Conservation (phyloP, 139 green algal species). For the Closterium sp. region DNA sequence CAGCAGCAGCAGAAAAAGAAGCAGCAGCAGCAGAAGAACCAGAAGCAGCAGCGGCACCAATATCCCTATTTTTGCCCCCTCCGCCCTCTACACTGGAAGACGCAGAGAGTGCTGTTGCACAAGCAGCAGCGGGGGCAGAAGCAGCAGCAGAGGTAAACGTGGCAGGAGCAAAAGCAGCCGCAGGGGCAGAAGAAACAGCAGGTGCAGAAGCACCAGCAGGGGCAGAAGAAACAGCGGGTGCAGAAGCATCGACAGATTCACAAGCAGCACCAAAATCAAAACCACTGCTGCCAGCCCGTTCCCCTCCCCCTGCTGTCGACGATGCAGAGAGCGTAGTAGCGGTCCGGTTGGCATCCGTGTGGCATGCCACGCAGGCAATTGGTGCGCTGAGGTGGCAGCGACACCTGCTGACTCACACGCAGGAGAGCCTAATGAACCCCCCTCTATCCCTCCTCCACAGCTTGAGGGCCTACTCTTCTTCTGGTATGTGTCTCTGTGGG, state of each 20-base stretch:
- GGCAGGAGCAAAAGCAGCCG: no score
- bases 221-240: not conserved
- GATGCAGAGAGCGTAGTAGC: not conserved
- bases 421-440: not conserved
- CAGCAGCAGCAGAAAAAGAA: no score
- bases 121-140: not conserved
- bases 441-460: not conserved
- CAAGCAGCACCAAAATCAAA: no score
- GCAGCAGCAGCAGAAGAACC: no score
- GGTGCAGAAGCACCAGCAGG: no score
- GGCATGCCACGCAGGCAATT: slow-evolving; percentile 44
- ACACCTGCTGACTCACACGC: slow-evolving; percentile 9
- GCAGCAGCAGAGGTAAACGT: no score
- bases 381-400: slow-evolving; percentile 30
- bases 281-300: no score
- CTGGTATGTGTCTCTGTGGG: slow-evolving; percentile 16
- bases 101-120: not conserved
- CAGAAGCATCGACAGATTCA: not conserved
- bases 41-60: no score
- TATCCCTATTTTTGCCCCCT: not conserved
- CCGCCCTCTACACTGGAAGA: not conserved
- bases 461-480: not conserved
- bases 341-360: slow-evolving; percentile 11
- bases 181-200: no score
- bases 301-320: no score